Base-by-base conservation (phyloP, 805 yeast genomes). In the Candida caryicola region DNA sequence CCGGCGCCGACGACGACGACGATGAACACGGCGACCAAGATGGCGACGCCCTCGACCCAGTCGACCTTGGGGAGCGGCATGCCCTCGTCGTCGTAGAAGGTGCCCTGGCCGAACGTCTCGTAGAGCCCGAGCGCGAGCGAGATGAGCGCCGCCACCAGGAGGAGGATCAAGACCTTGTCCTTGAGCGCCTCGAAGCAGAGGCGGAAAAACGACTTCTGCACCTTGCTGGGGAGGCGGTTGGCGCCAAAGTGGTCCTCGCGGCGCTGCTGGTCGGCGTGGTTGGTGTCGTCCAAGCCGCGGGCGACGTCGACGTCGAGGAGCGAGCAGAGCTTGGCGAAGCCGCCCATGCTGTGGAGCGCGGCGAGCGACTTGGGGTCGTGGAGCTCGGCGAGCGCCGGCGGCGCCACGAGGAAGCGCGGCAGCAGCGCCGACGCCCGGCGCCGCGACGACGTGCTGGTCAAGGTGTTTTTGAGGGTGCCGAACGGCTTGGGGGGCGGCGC, bases 41-140 rank as follows among this genome's bases (percentile, higher is more conserved):
- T 93, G 29, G 99, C 99, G 27, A 90, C 95, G 50, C 99, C 99
- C 69, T 93, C 99, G 33, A 95, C 96, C 97, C 98, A 93, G 53
- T 91, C 96, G 23, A 93, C 95, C 52, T 81, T 77, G 13, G 97
- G 96, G 39, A 80, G 60, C 15, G 78, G 70, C 16, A 78, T 71
- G 18, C 96, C 95, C 46, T 87, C 86, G 4, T 76, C 79, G 59
- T 91, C 96, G 51, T 76, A 76, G 54, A 78, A 79, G 0, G 86
- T 71, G 0, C 83, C 89, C 47, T 85, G 85, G 29, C 95, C 96
- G 65, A 89, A 84, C 2, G 95, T 81, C 62, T 93, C 95, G 59
- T 93, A 93, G 5, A 93, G 70, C 0, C 99, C 99, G 34, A 93
- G 66, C 0, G 95, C 91, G 35, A 93, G 73, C 0, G 98, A 89